These are phyloP conservation scores for Austroboletus novae-zelandiae DNA, from an alignment of 1,284 basidiomycete genomes.

Conservation along the genomic window DNA sequence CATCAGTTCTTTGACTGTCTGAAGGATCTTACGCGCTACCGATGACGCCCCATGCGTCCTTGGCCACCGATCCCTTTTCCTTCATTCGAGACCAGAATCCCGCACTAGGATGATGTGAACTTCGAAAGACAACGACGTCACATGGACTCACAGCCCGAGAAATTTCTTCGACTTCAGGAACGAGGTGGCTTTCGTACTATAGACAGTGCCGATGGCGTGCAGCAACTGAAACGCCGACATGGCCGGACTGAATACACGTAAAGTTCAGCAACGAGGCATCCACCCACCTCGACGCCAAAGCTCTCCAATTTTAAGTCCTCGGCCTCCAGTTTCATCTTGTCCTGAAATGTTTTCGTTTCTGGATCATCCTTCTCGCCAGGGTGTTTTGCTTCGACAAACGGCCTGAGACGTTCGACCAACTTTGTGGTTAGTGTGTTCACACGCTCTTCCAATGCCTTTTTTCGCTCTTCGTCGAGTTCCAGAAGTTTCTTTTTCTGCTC, in stretches of 20 bases:
- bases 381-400: slow-evolving; percentile 85
- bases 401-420: slow-evolving; percentile 79
- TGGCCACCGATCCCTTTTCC: slow-evolving; percentile 90
- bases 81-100: slow-evolving; percentile 95
- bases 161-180: slow-evolving; percentile 93
- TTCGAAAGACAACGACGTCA: slow-evolving; percentile 16
- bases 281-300: slow-evolving; percentile 89
- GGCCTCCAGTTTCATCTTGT: slow-evolving; percentile 80
- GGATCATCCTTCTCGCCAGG: slow-evolving; percentile 86
- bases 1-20: not conserved
- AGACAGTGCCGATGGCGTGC: slow-evolving; percentile 86
- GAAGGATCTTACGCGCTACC: slow-evolving; percentile 73
- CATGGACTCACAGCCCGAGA: slow-evolving; percentile 70
- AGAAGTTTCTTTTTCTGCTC: slow-evolving; percentile 85
- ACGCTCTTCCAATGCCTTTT: slow-evolving; percentile 76
- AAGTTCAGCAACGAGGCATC: not conserved
- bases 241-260: slow-evolving; percentile 4
- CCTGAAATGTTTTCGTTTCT: slow-evolving; percentile 79
- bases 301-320: slow-evolving; percentile 98
- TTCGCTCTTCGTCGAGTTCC: slow-evolving; percentile 77
- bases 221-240: slow-evolving; percentile 50
- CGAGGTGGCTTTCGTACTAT: slow-evolving; percentile 90
- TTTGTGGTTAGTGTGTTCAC: slow-evolving; percentile 73
- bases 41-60: slow-evolving; percentile 93
- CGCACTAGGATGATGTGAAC: slow-evolving; percentile 49